Base-by-base conservation (phyloP, 2,329 filamentous ascomycete genomes). In the Tricladium varicosporioides region DNA sequence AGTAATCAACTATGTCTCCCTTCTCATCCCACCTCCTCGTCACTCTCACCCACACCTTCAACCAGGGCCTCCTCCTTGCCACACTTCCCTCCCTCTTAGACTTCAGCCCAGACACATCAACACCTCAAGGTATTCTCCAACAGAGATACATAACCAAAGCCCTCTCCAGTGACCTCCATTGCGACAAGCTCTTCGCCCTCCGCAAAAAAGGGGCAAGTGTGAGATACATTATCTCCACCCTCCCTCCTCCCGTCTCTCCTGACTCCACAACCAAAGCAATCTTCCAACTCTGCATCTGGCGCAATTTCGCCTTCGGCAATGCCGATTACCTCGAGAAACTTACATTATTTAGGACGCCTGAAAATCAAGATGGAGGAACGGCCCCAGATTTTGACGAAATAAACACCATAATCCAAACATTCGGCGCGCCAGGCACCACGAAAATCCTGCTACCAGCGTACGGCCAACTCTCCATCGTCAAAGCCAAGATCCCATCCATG, bases 111-210 rank as follows among this genome's bases (percentile, higher is more conserved):
- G 18, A 27, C 13, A 47, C 45, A n/a, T 8, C n/a, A n/a, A 13
- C 45, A n/a, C 10, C 5, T 11, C n/a, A n/a, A 47, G 45, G 45
- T 7, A 4, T 18, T 2, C 5, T 47, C 7, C 19, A 18, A n/a
- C 15, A 27, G 15, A 47, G 22, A 47, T 47, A 47, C n/a, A 16
- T 14, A 9, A 18, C 45, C 5, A 47, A 14, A 18, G 45, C 45
- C 15, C 45, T 47, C 3, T 16, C 15, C 13, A 47, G 7, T 14
- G 18, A 47, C 45, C 45, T 47, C 45, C 5, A n/a, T 2, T 8
- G n/a, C 15, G 58, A 60, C 53, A 58, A 56, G 22, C 31, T 58
- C 5, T 60, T 56, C 10, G 51, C 58, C 5, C 55, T 60, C 19
- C 58, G 55, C 3, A 55, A 32, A 9, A 56, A 55, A 3, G 58